Conservation (phyloP, 2,329 filamentous ascomycete species). For the Beauveria brongniartii region DNA sequence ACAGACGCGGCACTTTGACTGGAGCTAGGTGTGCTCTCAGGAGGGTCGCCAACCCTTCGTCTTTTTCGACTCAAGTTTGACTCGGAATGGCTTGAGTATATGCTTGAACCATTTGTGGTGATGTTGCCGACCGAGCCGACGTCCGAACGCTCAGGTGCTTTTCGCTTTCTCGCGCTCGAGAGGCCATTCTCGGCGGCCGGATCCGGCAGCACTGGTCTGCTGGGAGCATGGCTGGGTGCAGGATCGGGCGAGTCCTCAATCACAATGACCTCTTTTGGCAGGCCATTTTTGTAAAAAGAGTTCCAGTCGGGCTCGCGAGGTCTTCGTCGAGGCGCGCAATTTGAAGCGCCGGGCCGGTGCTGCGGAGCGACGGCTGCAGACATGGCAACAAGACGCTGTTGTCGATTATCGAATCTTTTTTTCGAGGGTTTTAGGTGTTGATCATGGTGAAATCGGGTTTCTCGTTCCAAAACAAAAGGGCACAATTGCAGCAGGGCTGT, state of each 20-base stretch:
- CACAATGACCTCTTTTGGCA: constrained; percentile 69
- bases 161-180: constrained; percentile 7
- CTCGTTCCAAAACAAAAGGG: background rate
- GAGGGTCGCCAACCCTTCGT: background rate
- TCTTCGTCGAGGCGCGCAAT: constrained; percentile 2
- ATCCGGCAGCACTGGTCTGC: background rate
- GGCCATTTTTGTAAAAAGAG: constrained; percentile 66
- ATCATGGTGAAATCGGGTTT: constrained; percentile 4
- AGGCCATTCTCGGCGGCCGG: background rate
- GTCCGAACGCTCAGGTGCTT: background rate
- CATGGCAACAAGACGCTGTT: background rate
- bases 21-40: background rate
- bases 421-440: background rate
- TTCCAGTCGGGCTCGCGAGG: constrained; percentile 58
- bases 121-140: background rate
- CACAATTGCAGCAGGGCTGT: background rate
- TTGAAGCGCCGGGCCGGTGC: constrained; percentile 3
- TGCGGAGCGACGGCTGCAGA: constrained; percentile 10
- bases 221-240: constrained; percentile 17
- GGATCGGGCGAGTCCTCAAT: constrained; percentile 59
- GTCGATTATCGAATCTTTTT: background rate
- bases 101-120: background rate
- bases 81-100: background rate
- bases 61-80: constrained; percentile 5
- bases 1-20: background rate